Percentiles rank a stretch among this genome's conserved stretches.
Conservation (phyloP, 1,284 basidiomycete species). For the Exsudoporus floridanus region DNA sequence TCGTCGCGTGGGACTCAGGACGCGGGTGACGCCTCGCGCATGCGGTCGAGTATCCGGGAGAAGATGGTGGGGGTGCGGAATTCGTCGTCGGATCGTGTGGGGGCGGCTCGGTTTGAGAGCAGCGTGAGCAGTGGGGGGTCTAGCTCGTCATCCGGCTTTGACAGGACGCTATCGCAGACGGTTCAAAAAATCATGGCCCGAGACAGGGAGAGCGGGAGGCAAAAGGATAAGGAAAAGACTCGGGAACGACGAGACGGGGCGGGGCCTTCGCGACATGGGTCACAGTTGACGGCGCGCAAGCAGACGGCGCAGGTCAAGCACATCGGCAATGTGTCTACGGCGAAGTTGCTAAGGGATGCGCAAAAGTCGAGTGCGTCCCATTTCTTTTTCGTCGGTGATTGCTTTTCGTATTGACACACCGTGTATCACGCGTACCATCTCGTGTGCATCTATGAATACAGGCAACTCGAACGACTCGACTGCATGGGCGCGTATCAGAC, state of each 20-base stretch:
- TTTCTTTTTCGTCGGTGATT: neutral
- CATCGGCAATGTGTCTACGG: conserved; percentile 10
- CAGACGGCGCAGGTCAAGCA: conserved; percentile 8
- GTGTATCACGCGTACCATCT: neutral
- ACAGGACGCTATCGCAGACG: conserved; percentile 18
- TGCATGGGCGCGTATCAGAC: conserved; percentile 17
- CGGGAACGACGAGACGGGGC: neutral
- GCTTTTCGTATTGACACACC: neutral
- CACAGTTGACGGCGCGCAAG: conserved; percentile 23
- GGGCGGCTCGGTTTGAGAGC: neutral
- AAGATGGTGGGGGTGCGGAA: neutral
- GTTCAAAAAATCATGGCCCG: conserved; percentile 4
- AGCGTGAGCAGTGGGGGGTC: conserved; percentile 11
- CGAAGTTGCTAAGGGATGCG: conserved; percentile 14
- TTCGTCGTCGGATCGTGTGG: neutral
- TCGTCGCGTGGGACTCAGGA: neutral
- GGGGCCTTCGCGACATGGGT: neutral
- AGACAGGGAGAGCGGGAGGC: conserved; percentile 7
- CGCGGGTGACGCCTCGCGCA: conserved; percentile 2
- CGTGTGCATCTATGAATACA: neutral
- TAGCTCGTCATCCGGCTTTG: conserved; percentile 15
- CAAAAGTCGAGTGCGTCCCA: conserved; percentile 22
- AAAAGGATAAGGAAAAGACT: neutral
- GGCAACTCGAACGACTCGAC: conserved; percentile 5
- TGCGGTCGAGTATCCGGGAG: conserved; percentile 7